Conservation (phyloP, 1,139 yeast genomes). For the Meyerozyma athensensis region DNA sequence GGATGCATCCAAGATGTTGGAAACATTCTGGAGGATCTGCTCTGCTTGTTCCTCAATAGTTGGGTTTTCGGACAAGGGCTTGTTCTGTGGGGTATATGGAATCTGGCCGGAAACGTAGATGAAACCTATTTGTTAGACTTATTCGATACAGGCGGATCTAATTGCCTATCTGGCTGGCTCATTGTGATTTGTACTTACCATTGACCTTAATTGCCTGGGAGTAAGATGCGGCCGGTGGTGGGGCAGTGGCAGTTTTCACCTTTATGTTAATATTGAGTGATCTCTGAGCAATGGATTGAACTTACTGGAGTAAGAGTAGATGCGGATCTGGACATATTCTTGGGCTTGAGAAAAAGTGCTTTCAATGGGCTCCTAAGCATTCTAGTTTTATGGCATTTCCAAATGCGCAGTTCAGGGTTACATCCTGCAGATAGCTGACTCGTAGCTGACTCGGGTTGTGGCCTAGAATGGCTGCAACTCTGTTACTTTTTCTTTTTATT, state of each 20-base stretch:
- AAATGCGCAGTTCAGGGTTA: not conserved
- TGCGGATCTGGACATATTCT: conserved; percentile 12
- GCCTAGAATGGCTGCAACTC: conserved; percentile 5
- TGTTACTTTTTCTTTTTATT: conserved; percentile 12
- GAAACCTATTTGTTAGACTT: conserved; percentile 54
- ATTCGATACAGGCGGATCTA: too few relatives aligned
- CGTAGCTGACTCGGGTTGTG: not conserved
- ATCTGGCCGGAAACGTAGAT: conserved; percentile 94
- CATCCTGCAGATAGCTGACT: too few relatives aligned
- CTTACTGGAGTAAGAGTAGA: conserved; percentile 18
- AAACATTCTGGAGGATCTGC: conserved; percentile 74
- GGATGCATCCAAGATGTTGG: conserved; percentile 72
- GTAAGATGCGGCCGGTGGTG: conserved; percentile 94
- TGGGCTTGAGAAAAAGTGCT: not conserved
- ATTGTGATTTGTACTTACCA: conserved; percentile 37
- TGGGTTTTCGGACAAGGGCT: conserved; percentile 67
- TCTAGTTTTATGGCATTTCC: not conserved
- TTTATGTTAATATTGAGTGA: conserved; percentile 25
- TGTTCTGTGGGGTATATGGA: conserved; percentile 81
- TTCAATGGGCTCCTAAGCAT: not conserved
- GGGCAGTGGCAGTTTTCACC: conserved; percentile 73
- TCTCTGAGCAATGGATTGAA: not conserved
- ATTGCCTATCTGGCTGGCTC: not conserved
- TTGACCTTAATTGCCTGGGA: conserved; percentile 90
- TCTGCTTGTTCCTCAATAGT: conserved; percentile 75